Evolutionary conservation across 331 rosid genomes (phyloP), one percentile per base, ranked within the genome.

Genomic region (Quercus lobata): DNA sequence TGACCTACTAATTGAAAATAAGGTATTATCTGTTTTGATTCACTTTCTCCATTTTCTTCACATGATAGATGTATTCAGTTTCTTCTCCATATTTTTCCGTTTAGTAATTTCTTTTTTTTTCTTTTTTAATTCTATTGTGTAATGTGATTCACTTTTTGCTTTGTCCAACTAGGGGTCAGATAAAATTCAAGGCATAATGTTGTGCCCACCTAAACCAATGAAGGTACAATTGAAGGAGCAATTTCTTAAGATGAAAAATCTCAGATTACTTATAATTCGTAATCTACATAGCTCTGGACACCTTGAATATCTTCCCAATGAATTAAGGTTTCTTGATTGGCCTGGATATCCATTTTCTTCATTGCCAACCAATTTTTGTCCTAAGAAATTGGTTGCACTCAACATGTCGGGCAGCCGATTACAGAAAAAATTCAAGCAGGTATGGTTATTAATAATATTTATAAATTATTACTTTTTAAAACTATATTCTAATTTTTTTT

Each of bases 261-360:
- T 88, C 1, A 85, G 80, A 60, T 7, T 87, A 53, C 74, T 89
- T 4, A 75, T 78, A 81, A 1, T 44, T 0, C 7, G 76, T 53
- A 30, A 61, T 58, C 18, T 81, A 7, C 7, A 30, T 49, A 71
- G 77, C 78, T 62, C 80, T 2, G 3, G 12, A 54, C 69, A 32
- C 3, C 83, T 87, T 14, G 7, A 69, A 7, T 57, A 34, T 14
- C 44, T 84, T 73, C 74, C 87, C 2, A 10, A 46, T 18, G 10
- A 81, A 53, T 18, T 86, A 58, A 73, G 79, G 54, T 84, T 75
- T 7, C 12, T 89, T 24, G 74, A 80, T 44, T 85, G 89, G 89
- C 54, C 54, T 14, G 54, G 54, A 49, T 49, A 10, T 49, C 54
- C 54, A 14, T 49, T 14, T 49, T 49, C 4, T 15, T 83, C 57